Percentiles rank a stretch among this genome's conserved stretches.
These are phyloP conservation scores for Coniferiporia sulphurascens DNA, from an alignment of 1,284 basidiomycete species.

Conservation along the genomic window DNA sequence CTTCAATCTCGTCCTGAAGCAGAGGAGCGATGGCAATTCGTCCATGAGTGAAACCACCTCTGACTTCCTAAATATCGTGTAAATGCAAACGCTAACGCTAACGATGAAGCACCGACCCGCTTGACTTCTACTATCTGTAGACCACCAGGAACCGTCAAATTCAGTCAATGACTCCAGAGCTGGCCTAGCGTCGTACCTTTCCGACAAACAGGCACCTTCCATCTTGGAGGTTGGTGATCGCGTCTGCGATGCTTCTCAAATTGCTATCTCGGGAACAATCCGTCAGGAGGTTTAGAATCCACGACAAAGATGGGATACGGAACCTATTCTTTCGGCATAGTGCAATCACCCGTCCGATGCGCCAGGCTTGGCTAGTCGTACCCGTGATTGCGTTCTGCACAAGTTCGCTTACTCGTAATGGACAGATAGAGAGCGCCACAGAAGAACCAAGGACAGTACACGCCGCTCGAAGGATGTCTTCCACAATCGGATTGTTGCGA, in stretches of 20 bases:
- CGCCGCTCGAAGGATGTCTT: slow-evolving; percentile 22
- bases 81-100: not conserved
- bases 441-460: slow-evolving; percentile 39
- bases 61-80: slow-evolving; percentile 26
- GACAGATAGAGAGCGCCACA: slow-evolving; percentile 39
- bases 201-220: slow-evolving; percentile 49
- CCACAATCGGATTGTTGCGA: slow-evolving; percentile 18
- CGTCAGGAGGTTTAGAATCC: not conserved
- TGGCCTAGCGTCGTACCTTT: slow-evolving; percentile 27
- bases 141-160: too few relatives aligned
- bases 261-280: slow-evolving; percentile 28
- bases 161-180: too few relatives aligned
- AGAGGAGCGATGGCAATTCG: slow-evolving; percentile 43
- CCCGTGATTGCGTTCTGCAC: slow-evolving; percentile 39
- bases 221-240: slow-evolving; percentile 44
- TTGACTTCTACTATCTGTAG: slow-evolving; percentile 40
- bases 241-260: slow-evolving; percentile 42
- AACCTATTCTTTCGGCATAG: slow-evolving; percentile 30
- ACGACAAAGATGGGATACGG: not conserved
- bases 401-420: slow-evolving; percentile 31
- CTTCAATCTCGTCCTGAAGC: slow-evolving; percentile 43
- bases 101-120: slow-evolving; percentile 22
- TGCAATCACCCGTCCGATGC: slow-evolving; percentile 44
- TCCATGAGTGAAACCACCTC: slow-evolving; percentile 47
- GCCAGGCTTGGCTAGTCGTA: slow-evolving; percentile 49